Evolutionary conservation across 495 filamentous ascomycete species (phyloP), one percentile per base, ranked within the genome.

Genomic region (Penicillium paxilli): DNA sequence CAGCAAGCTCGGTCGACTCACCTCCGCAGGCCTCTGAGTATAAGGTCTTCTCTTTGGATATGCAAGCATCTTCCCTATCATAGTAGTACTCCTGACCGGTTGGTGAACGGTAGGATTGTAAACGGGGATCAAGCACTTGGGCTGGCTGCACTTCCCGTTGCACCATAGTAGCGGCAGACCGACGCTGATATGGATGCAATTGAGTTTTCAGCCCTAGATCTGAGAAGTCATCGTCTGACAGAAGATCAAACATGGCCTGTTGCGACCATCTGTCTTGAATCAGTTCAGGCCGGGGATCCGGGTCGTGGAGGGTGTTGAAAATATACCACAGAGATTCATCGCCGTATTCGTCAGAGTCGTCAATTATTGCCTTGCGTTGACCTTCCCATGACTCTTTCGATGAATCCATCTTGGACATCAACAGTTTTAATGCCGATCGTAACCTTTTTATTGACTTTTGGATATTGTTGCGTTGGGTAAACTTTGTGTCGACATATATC

Each of bases 301-400:
- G 93, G 9, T 91, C 85, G 10, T 87, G 78, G 8, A 96, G 71
- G 3, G 79, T 89, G 71, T 97, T 98, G 74, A 95, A 98, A 55
- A 96, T 82, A 52, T 90, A 84, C 59, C 92, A 88, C 0, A 97
- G 69, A 0, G 89, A 90, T 11, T 82, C 69, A 32, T 84, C 73
- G 5, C 86, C 76, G 1, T 51, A 51, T 5, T 49, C 47, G 22
- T 54, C 47, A 28, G 55, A 33, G 23, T 61, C 24, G 20, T 52
- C 44, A n/a, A 35, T 37, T 23, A 55, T 21, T 21, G 50, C 30
- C 28, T 37, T 11, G 17, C 47, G 44, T n/a, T 58, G 23, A n/a
- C 84, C 85, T 12, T 70, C 48, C 88, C 87, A 92, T 21, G 75
- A 77, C 12, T 67, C 57, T 1, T 26, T 48, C 0, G 86, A 87